Conservation (phyloP, 2,329 filamentous ascomycete species). For the Basipetospora chlamydospora region DNA sequence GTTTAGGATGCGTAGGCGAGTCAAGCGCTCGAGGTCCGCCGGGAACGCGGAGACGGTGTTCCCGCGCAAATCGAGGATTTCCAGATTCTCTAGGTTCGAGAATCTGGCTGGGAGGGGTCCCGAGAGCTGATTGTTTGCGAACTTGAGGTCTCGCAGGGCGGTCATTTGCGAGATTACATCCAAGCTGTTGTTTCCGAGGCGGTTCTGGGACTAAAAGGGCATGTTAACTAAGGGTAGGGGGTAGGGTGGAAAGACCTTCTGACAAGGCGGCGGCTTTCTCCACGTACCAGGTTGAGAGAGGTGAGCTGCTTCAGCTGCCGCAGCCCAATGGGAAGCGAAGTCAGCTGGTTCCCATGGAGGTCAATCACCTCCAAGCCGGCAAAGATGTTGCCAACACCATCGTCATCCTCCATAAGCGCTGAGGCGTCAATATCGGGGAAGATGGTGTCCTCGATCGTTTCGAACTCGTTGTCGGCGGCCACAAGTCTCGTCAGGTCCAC, state of each 20-base stretch:
- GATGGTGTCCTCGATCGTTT: constrained; percentile 53
- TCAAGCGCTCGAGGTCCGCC: constrained; percentile 48
- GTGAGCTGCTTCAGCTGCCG: constrained; percentile 60
- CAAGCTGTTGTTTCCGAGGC: constrained; percentile 56
- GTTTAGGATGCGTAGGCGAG: constrained; percentile 60
- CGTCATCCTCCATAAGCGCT: constrained; percentile 47
- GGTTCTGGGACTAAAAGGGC: constrained; percentile 57
- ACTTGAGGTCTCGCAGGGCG: constrained; percentile 61
- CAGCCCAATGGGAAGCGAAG: constrained; percentile 59
- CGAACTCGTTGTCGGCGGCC: constrained; percentile 80
- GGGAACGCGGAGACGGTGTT: constrained; percentile 68
- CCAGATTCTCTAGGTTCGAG: constrained; percentile 50
- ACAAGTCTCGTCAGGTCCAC: constrained; percentile 76
- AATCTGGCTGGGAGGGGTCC: constrained; percentile 54
- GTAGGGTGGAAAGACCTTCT: no score
- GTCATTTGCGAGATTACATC: constrained; percentile 60
- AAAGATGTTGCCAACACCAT: constrained; percentile 60
- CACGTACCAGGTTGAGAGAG: constrained; percentile 64
- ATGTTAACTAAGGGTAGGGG: no score
- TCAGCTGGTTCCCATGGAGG: constrained; percentile 70
- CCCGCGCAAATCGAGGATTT: constrained; percentile 65
- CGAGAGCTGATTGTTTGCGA: constrained; percentile 63
- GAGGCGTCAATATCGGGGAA: constrained; percentile 60
- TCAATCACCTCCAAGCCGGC: constrained; percentile 69
- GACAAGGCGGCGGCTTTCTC: background rate